Percentiles rank a stretch among this genome's conserved stretches.
These are phyloP conservation scores for Tetragonia tetragonoides DNA, from an alignment of 148 eudicot species.

Conservation along the genomic window DNA sequence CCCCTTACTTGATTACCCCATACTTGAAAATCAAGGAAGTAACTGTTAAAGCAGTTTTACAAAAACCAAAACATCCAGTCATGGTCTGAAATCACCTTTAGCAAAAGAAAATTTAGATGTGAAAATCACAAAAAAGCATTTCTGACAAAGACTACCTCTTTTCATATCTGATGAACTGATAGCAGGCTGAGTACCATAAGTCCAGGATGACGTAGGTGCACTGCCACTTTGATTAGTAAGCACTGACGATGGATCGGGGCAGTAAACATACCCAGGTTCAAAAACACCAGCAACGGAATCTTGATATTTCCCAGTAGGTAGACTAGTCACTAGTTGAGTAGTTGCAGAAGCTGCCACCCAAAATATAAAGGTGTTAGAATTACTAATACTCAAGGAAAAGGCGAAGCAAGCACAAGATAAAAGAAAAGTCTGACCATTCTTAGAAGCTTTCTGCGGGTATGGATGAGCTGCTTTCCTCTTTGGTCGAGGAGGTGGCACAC, in stretches of 20 bases:
- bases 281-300: slow-evolving; percentile 24
- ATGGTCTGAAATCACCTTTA: not conserved
- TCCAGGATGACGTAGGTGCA: slow-evolving; percentile 34
- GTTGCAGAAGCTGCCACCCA: slow-evolving; percentile 27
- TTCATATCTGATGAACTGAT: slow-evolving; percentile 24
- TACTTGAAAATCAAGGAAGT: no score
- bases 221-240: slow-evolving; percentile 22
- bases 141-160: slow-evolving; percentile 27
- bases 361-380: slow-evolving; percentile 14
- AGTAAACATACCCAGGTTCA: slow-evolving; percentile 34
- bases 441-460: slow-evolving; percentile 65
- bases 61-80: not conserved
- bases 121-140: not conserved
- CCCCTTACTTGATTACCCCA: no score
- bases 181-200: slow-evolving; percentile 29
- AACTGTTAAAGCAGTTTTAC: not conserved
- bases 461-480: slow-evolving; percentile 72
- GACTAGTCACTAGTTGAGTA: slow-evolving; percentile 25
- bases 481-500: slow-evolving; percentile 67
- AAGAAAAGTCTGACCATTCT: slow-evolving; percentile 33
- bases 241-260: slow-evolving; percentile 34
- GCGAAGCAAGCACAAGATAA: not conserved
- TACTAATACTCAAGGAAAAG: not conserved
- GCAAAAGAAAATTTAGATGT: no score
- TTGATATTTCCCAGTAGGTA: slow-evolving; percentile 27